A percentile compares a stretch with the other conserved stretches of the same genome.
Evolutionary conservation across 179 eudicot species (phyloP).

Genomic region (Heliamphora pulchella): DNA sequence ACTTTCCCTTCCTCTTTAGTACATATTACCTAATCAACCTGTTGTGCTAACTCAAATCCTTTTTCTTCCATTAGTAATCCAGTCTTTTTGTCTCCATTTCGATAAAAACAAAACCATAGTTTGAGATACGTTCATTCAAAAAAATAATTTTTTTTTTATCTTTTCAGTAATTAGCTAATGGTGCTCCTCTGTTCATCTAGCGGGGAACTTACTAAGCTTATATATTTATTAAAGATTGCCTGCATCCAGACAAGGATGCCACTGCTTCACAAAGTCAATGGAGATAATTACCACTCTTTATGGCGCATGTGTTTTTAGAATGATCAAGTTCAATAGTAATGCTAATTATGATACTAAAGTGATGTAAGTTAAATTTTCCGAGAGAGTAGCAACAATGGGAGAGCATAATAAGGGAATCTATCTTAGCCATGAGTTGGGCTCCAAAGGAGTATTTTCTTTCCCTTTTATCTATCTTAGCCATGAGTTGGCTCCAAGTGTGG

Average conservation of each 20-base stretch:
- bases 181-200: not conserved
- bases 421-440: no score
- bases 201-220: not conserved
- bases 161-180: conserved; percentile 10
- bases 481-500: no score
- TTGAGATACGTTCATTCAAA: not conserved
- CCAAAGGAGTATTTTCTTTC: no score
- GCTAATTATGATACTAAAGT: not conserved
- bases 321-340: not conserved
- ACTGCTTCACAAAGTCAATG: not conserved
- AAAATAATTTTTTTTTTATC: not conserved
- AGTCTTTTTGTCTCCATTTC: not conserved
- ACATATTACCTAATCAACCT: not conserved
- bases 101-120: not conserved
- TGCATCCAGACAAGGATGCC: not conserved
- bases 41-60: not conserved
- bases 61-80: not conserved
- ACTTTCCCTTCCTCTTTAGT: not conserved
- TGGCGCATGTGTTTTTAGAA: not conserved
- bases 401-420: no score
- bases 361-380: not conserved
- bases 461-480: no score
- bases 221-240: not conserved
- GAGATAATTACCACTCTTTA: not conserved
- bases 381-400: no score